phyloP scores from a whole-genome alignment of 257 asterid genomes.

The Verbena officinalis region DNA sequence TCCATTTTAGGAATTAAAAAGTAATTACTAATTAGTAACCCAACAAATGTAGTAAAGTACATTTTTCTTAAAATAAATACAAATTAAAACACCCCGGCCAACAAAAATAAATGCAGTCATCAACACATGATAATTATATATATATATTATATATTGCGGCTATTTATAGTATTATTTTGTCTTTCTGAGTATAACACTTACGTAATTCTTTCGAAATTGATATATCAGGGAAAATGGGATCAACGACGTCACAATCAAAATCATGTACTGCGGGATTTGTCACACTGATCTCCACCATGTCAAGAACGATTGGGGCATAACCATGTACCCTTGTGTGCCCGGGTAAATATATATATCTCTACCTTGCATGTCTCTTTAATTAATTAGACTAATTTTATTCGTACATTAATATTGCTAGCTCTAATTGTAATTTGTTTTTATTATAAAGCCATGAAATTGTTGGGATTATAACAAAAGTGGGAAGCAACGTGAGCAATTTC shows the following conservation, averaged over 20 bases:
- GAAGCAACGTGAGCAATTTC: slow-evolving; percentile 67
- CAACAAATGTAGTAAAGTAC: too few relatives aligned
- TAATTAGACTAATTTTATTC: too few relatives aligned
- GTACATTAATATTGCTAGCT: not conserved
- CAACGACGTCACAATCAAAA: slow-evolving; percentile 52
- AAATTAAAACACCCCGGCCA: too few relatives aligned
- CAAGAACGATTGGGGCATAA: slow-evolving; percentile 65
- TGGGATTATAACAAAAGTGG: slow-evolving; percentile 74
- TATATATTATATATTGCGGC: too few relatives aligned
- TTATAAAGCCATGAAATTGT: slow-evolving; percentile 74
- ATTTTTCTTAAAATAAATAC: too few relatives aligned
- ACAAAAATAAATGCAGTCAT: too few relatives aligned
- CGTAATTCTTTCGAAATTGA: not conserved
- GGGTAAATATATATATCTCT: slow-evolving; percentile 39
- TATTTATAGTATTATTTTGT: too few relatives aligned
- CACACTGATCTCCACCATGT: slow-evolving; percentile 61
- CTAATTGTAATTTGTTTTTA: not conserved
- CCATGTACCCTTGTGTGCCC: slow-evolving; percentile 66
- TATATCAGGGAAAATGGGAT: slow-evolving; percentile 48
- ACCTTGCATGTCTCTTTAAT: too few relatives aligned
- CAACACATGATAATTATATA: too few relatives aligned
- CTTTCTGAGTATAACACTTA: too few relatives aligned
- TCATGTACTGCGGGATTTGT: slow-evolving; percentile 60
- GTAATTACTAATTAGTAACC: too few relatives aligned
- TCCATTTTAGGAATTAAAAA: too few relatives aligned